These are phyloP conservation scores for Sedum album DNA, from an alignment of 164 flowering plant genomes.

Conservation along the genomic window DNA sequence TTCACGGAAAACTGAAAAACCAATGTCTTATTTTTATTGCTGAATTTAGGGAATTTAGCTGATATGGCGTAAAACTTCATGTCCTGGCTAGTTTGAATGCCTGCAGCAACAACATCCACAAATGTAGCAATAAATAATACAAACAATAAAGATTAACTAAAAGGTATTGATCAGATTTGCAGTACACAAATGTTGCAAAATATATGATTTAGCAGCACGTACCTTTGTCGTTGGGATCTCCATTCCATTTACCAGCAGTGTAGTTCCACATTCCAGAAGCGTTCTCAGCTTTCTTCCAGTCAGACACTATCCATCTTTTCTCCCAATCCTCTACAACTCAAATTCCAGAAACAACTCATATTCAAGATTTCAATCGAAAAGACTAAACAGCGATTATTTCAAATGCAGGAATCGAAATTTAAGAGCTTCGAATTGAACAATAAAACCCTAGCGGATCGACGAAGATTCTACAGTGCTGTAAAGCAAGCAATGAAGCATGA, in stretches of 20 bases:
- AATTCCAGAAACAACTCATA: neutral
- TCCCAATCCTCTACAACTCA: constrained; percentile 75
- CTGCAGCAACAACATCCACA: constrained; percentile 20
- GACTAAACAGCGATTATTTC: too few relatives aligned
- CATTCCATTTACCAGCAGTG: constrained; percentile 92
- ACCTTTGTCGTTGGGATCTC: constrained; percentile 88
- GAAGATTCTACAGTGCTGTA: neutral
- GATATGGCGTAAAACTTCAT: constrained; percentile 88
- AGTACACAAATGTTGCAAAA: too few relatives aligned
- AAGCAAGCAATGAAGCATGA: neutral
- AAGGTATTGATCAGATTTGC: too few relatives aligned
- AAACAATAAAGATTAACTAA: neutral
- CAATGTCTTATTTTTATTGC: constrained; percentile 82
- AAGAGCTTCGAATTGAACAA: neutral
- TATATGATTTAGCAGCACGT: too few relatives aligned
- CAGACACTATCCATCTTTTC: constrained; percentile 80
- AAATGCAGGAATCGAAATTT: too few relatives aligned
- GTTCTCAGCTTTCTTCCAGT: constrained; percentile 93
- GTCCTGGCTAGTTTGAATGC: constrained; percentile 91
- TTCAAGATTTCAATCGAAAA: neutral
- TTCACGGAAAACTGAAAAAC: constrained; percentile 91
- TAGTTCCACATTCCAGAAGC: constrained; percentile 85
- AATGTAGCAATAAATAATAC: too few relatives aligned
- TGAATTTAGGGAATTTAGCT: constrained; percentile 83
- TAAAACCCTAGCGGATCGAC: neutral